These are phyloP conservation scores for Suillus plorans DNA, from an alignment of 768 basidiomycete species.

Conservation along the genomic window DNA sequence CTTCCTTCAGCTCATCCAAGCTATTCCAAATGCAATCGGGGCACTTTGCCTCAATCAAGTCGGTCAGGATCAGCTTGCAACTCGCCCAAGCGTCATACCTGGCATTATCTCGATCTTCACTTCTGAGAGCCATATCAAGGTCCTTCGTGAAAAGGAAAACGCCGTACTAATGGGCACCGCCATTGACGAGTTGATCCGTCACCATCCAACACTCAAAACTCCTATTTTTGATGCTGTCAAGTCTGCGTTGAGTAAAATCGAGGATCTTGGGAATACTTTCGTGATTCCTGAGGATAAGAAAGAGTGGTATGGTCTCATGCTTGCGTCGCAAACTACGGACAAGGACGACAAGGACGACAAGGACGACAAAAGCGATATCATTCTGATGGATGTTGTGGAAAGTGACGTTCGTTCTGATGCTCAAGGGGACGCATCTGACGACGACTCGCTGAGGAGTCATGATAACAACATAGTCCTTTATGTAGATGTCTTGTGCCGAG, in stretches of 20 bases:
- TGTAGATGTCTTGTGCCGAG: conserved; percentile 78
- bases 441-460: conserved; percentile 52
- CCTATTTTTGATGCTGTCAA: conserved; percentile 79
- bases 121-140: conserved; percentile 77
- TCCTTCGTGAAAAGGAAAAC: conserved; percentile 91
- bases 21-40: conserved; percentile 93
- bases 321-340: conserved; percentile 18
- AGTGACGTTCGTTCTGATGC: conserved; percentile 16
- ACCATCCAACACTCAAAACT: conserved; percentile 86
- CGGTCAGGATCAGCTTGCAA: conserved; percentile 78
- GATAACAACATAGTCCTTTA: conserved; percentile 77
- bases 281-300: conserved; percentile 54
- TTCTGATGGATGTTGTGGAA: conserved; percentile 47
- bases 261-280: conserved; percentile 67
- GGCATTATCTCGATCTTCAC: conserved; percentile 85
- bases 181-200: conserved; percentile 93
- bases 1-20: conserved; percentile 72
- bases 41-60: conserved; percentile 92
- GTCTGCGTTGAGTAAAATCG: conserved; percentile 67
- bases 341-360: not conserved
- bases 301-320: conserved; percentile 64
- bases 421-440: conserved; percentile 17
- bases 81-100: conserved; percentile 79
- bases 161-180: conserved; percentile 84
- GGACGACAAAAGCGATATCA: conserved; percentile 9